Evolutionary conservation across 805 yeast genomes (phyloP).

Genomic region (Candida cerambycidarum): DNA sequence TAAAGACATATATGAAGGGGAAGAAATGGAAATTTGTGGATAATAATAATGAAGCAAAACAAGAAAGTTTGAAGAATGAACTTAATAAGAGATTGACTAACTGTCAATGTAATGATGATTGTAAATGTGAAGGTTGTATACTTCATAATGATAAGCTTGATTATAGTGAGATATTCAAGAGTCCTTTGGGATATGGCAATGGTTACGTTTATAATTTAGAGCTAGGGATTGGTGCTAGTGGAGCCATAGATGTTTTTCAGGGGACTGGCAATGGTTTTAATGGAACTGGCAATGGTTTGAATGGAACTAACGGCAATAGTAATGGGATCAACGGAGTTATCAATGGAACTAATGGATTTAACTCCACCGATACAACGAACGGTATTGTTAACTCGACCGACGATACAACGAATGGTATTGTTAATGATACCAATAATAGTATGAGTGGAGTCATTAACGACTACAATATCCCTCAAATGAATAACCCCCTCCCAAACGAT

Average conservation of each 20-base stretch:
- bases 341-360: too few relatives aligned
- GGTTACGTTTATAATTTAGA: neutral
- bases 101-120: constrained; percentile 37
- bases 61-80: constrained; percentile 13
- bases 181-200: neutral
- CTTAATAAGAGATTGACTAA: constrained; percentile 10
- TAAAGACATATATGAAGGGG: constrained; percentile 28
- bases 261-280: neutral
- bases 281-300: neutral
- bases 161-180: constrained; percentile 5
- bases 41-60: constrained; percentile 16
- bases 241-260: neutral
- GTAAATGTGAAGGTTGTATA: constrained; percentile 38
- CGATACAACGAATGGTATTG: neutral
- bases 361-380: too few relatives aligned
- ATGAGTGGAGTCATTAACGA: too few relatives aligned
- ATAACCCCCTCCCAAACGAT: constrained; percentile 6
- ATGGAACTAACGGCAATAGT: too few relatives aligned
- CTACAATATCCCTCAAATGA: too few relatives aligned
- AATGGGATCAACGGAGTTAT: neutral
- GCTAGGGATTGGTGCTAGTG: too few relatives aligned
- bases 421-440: neutral
- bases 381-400: too few relatives aligned
- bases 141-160: constrained; percentile 28
- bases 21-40: constrained; percentile 16